Conservation (phyloP, 495 filamentous ascomycete genomes). For the Saxispiralis lemnorum region DNA sequence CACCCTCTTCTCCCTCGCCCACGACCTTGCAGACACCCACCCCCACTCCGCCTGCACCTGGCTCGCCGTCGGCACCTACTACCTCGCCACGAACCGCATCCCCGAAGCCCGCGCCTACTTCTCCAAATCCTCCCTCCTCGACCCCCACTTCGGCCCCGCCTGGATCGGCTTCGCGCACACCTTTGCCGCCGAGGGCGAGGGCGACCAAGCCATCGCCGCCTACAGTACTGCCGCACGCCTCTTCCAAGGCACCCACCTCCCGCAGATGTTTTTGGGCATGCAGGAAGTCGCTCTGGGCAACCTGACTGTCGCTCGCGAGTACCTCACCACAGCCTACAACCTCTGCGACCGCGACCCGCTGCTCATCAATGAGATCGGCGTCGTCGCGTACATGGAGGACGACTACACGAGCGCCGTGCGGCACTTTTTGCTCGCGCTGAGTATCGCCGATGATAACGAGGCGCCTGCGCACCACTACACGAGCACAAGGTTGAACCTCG, state of each 20-base stretch:
- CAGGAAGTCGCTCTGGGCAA: constrained; percentile 93
- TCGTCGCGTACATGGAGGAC: constrained; percentile 85
- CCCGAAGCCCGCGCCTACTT: constrained; percentile 90
- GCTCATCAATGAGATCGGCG: constrained; percentile 85
- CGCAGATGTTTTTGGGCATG: constrained; percentile 94
- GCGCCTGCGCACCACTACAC: constrained; percentile 4
- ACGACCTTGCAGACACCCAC: constrained; percentile 81
- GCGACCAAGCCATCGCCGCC: constrained; percentile 94
- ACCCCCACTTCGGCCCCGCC: constrained; percentile 90
- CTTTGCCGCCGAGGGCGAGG: constrained; percentile 98
- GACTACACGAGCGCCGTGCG: constrained; percentile 51
- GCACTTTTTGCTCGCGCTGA: constrained; percentile 57
- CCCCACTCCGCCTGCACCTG: constrained; percentile 82
- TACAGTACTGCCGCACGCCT: constrained; percentile 90
- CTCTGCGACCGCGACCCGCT: constrained; percentile 68
- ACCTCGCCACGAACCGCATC: constrained; percentile 72
- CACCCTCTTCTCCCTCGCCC: constrained; percentile 78
- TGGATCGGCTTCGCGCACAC: constrained; percentile 99
- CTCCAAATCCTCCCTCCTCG: constrained; percentile 89
- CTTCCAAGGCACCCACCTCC: constrained; percentile 92
- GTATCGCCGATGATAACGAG: constrained; percentile 48
- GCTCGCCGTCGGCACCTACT: constrained; percentile 90
- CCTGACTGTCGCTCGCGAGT: constrained; percentile 87
- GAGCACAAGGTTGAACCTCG: constrained; percentile 42
- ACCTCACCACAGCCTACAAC: constrained; percentile 68